Evolutionary conservation across 2,329 filamentous ascomycete genomes (phyloP).

Genomic region (Colletotrichum phormii): DNA sequence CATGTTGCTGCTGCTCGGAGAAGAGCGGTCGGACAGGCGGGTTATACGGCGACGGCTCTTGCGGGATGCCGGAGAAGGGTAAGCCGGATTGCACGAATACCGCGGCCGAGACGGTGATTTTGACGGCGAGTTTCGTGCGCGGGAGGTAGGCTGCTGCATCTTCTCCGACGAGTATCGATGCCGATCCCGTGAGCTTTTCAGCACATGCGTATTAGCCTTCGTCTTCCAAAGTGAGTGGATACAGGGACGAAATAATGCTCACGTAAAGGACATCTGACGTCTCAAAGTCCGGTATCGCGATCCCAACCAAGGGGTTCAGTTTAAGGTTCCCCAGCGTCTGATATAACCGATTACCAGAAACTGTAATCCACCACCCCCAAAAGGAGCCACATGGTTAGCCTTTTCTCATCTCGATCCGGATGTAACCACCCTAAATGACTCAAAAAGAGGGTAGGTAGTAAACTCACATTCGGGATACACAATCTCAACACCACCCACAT

Average conservation of each 20-base stretch:
- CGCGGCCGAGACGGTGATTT: constrained; percentile 70
- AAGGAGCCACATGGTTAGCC: neutral
- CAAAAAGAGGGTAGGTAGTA: neutral
- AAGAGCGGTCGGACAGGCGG: constrained; percentile 75
- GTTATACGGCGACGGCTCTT: constrained; percentile 81
- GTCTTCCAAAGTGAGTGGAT: neutral
- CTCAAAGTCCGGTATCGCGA: constrained; percentile 80
- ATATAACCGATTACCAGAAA: constrained; percentile 85
- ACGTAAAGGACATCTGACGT: constrained; percentile 78
- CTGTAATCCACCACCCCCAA: constrained; percentile 38
- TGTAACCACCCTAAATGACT: neutral
- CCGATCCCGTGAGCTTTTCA: constrained; percentile 68
- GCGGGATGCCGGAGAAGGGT: constrained; percentile 71
- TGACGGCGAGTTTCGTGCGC: constrained; percentile 78
- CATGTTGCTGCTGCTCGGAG: constrained; percentile 59
- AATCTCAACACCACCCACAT: constrained; percentile 60
- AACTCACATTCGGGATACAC: constrained; percentile 79
- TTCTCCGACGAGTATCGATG: constrained; percentile 73
- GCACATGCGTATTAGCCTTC: neutral
- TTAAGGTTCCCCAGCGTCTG: constrained; percentile 85
- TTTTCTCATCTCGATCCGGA: neutral
- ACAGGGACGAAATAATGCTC: neutral
- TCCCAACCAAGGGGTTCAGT: constrained; percentile 73
- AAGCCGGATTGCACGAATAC: constrained; percentile 74
- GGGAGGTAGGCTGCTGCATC: constrained; percentile 73